phyloP scores from a whole-genome alignment of 352 stramenopile genomes.

The Pythium scleroteichum region DNA sequence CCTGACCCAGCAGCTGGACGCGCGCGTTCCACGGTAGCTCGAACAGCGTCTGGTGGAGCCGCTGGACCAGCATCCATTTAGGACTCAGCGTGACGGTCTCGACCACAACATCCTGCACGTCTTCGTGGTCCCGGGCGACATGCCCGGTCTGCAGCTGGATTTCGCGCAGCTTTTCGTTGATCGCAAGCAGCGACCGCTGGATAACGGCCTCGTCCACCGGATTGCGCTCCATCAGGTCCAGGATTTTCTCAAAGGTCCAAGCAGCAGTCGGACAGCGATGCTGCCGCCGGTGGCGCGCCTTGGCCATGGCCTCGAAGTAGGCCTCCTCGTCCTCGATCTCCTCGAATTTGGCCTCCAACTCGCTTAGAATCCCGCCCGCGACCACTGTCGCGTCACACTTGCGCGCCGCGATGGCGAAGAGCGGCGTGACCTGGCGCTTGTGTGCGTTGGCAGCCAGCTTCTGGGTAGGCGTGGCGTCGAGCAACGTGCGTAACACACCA shows the following conservation, averaged over 20 bases:
- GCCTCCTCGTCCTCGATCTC: slow-evolving; percentile 50
- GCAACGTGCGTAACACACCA: slow-evolving; percentile 34
- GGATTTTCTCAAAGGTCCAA: slow-evolving; percentile 53
- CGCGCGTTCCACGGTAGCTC: slow-evolving; percentile 57
- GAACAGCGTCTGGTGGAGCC: slow-evolving; percentile 66
- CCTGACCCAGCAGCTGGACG: slow-evolving; percentile 61
- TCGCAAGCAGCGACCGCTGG: slow-evolving; percentile 53
- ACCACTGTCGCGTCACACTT: slow-evolving; percentile 32
- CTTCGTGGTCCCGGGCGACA: not conserved
- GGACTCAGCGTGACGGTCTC: slow-evolving; percentile 50
- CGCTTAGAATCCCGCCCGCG: slow-evolving; percentile 24
- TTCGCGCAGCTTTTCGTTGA: slow-evolving; percentile 55
- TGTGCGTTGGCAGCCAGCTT: slow-evolving; percentile 13
- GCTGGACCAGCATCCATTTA: slow-evolving; percentile 57
- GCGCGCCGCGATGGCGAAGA: slow-evolving; percentile 52
- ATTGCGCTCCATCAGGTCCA: slow-evolving; percentile 58
- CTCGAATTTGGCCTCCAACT: slow-evolving; percentile 49
- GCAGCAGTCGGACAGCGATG: slow-evolving; percentile 52
- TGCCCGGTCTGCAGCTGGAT: slow-evolving; percentile 24
- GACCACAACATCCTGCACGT: slow-evolving; percentile 23
- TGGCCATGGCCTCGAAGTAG: slow-evolving; percentile 60
- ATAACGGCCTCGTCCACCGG: slow-evolving; percentile 61
- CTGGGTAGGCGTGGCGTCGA: slow-evolving; percentile 37
- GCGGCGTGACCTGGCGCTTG: slow-evolving; percentile 35
- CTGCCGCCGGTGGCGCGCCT: slow-evolving; percentile 46